A percentile compares a stretch with the other conserved stretches of the same genome.
Evolutionary conservation across 352 stramenopile genomes (phyloP).

Genomic region (Phytophthora boehmeriae): DNA sequence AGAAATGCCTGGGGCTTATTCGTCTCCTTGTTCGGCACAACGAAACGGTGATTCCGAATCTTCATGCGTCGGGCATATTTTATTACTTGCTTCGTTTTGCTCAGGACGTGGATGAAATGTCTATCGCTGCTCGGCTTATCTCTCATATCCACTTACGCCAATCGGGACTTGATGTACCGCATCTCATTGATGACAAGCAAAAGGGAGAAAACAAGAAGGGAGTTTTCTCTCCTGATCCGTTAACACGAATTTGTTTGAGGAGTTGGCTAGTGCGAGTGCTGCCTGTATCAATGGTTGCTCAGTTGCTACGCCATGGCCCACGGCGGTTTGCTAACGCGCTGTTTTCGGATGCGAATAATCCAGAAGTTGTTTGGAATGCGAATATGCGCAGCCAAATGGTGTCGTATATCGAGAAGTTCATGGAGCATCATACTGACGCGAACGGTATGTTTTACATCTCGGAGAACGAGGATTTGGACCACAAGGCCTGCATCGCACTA

Average conservation of each 20-base stretch:
- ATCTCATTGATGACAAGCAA: slow-evolving; percentile 77
- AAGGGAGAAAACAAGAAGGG: slow-evolving; percentile 82
- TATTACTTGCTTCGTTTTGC: slow-evolving; percentile 87
- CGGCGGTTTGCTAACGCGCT: slow-evolving; percentile 75
- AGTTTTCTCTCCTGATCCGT: slow-evolving; percentile 76
- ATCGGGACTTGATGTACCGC: slow-evolving; percentile 60
- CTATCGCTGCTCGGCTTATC: slow-evolving; percentile 75
- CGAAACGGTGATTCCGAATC: slow-evolving; percentile 80
- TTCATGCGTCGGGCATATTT: slow-evolving; percentile 86
- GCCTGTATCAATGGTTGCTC: slow-evolving; percentile 86
- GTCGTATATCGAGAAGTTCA: slow-evolving; percentile 87
- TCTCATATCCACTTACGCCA: slow-evolving; percentile 86
- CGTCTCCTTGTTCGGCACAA: slow-evolving; percentile 85
- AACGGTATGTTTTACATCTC: slow-evolving; percentile 80
- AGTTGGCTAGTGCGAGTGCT: slow-evolving; percentile 86
- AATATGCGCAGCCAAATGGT: slow-evolving; percentile 90
- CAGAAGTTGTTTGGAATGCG: slow-evolving; percentile 87
- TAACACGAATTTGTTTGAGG: slow-evolving; percentile 84
- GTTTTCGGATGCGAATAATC: slow-evolving; percentile 87
- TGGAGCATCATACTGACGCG: slow-evolving; percentile 70
- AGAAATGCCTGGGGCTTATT: slow-evolving; percentile 84
- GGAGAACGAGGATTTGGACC: slow-evolving; percentile 65
- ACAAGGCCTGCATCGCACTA: slow-evolving; percentile 77
- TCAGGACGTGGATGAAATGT: slow-evolving; percentile 85
- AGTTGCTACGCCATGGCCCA: slow-evolving; percentile 80